These are phyloP conservation scores for Petrea volubilis DNA, from an alignment of 257 asterid species.

Conservation along the genomic window DNA sequence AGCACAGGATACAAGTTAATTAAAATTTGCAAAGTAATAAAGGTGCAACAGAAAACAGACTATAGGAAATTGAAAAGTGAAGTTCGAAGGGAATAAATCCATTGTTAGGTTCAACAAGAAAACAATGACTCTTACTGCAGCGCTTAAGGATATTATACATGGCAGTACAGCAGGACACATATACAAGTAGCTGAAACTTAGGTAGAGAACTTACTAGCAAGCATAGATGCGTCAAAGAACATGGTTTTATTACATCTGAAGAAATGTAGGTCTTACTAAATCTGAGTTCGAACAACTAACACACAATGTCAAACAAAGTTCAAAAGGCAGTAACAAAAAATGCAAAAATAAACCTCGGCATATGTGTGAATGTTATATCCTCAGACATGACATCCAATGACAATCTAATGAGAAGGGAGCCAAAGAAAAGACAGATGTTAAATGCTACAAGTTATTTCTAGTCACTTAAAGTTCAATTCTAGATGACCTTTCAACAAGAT, in stretches of 20 bases:
- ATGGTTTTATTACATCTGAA: no score
- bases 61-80: no score
- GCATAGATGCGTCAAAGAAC: neutral
- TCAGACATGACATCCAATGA: neutral
- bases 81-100: no score
- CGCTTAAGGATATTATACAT: no score
- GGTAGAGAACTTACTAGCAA: neutral
- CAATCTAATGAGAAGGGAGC: neutral
- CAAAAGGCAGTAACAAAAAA: neutral
- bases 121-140: neutral
- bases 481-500: neutral
- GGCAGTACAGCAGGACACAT: neutral
- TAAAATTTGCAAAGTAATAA: neutral
- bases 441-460: neutral
- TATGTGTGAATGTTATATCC: neutral
- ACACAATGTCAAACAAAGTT: conserved; percentile 1
- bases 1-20: conserved; percentile 12
- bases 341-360: neutral
- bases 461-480: neutral
- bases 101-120: no score
- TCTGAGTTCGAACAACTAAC: conserved; percentile 8
- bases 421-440: neutral
- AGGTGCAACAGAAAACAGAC: no score
- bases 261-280: conserved; percentile 6
- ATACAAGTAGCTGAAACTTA: conserved; percentile 6